Evolutionary conservation across 2,329 filamentous ascomycete genomes (phyloP).

Genomic region (Fragosphaeria purpurea): DNA sequence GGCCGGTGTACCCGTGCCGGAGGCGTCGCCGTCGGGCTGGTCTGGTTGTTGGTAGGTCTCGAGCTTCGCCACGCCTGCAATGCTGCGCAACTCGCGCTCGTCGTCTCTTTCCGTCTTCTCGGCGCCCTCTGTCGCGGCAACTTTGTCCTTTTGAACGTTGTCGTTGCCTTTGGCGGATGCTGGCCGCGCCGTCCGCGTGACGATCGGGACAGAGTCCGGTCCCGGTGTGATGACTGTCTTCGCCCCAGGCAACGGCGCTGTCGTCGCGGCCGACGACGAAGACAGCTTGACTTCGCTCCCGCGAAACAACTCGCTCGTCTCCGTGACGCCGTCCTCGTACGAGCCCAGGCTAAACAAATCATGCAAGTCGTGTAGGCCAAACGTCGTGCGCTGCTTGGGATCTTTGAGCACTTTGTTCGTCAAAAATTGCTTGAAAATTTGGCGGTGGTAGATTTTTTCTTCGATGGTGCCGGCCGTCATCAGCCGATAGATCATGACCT

Average conservation of each 20-base stretch:
- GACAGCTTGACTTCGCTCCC: constrained; percentile 65
- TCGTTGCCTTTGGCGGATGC: neutral
- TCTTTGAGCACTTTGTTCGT: constrained; percentile 94
- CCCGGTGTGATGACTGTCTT: constrained; percentile 21
- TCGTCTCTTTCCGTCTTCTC: constrained; percentile 1
- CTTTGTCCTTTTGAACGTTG: neutral
- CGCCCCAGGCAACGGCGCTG: constrained; percentile 17
- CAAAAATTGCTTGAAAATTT: constrained; percentile 97
- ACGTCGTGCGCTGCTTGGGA: constrained; percentile 83
- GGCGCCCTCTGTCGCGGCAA: neutral
- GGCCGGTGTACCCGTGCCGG: constrained; percentile 21
- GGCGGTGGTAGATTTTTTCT: constrained; percentile 97
- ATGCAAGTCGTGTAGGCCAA: constrained; percentile 81
- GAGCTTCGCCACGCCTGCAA: constrained; percentile 49
- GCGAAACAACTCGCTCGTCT: constrained; percentile 78
- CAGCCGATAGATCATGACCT: constrained; percentile 93
- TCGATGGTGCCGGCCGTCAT: constrained; percentile 98
- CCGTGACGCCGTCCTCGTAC: constrained; percentile 58
- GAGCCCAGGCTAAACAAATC: constrained; percentile 78
- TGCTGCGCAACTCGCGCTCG: constrained; percentile 24
- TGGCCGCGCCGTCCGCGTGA: neutral
- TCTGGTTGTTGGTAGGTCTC: constrained; percentile 43
- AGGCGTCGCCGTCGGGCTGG: constrained; percentile 28
- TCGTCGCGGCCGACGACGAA: too few relatives aligned
- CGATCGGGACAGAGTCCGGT: constrained; percentile 12